Base-by-base conservation (phyloP, 495 filamentous ascomycete species). In the Penicillium crystallinum region DNA sequence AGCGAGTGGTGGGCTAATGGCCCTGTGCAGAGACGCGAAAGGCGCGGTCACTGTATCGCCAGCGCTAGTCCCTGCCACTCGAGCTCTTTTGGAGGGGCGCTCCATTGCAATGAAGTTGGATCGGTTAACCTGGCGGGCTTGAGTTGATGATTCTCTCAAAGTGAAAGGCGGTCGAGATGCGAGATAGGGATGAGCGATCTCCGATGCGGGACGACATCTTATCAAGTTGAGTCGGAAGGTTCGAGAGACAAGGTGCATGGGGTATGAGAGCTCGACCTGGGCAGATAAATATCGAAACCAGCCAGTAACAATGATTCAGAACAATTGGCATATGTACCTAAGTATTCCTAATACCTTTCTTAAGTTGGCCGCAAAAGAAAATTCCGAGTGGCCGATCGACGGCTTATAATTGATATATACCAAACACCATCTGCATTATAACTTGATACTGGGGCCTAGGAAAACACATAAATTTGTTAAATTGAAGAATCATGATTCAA, bases 161-260 rank as follows among this genome's bases (percentile, higher is more conserved):
- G 29, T 27, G 11, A 21, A 48, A 48, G 46, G 46, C 46, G 46
- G 46, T 48, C 19, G 44, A 23, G 44, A 36, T 45, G 37, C n/a
- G n/a, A n/a, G n/a, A n/a, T n/a, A n/a, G n/a, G n/a, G n/a, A 22
- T 38, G 15, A 15, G 25, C 25, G 40, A 43, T 43, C 23, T 7
- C 7, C 23, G 23, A 7, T 27, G 23, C 23, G 3, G 3, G 0
- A 2, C 17, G 12, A 34, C 31, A n/a, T 34, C 31, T 12, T 34
- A 34, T 3, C 3, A 27, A n/a, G 7, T 27, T 27, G 23, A 27
- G 23, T 27, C 23, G 23, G 7, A n/a, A n/a, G n/a, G 3, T 27
- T 27, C 23, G 23, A 27, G 23, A 27, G 23, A n/a, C n/a, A n/a
- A 27, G 23, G 23, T 27, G n/a, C n/a, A n/a, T n/a, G n/a, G n/a